phyloP scores from a whole-genome alignment of 306 rosid genomes.

The Sphenostylis stenocarpa region DNA sequence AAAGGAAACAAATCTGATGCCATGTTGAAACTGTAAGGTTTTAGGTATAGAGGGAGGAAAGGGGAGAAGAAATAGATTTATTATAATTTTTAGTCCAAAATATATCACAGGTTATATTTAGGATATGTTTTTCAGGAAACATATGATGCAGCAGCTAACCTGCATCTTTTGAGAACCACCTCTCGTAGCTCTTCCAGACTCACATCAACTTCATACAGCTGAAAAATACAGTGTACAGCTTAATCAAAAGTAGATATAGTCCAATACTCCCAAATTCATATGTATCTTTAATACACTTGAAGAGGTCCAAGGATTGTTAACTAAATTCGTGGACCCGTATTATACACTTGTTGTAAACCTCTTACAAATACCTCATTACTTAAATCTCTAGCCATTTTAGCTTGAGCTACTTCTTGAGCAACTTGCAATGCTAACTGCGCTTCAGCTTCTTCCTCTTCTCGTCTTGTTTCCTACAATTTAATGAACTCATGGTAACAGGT shows the following conservation, averaged over 20 bases:
- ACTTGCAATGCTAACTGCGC: conserved; percentile 65
- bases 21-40: not conserved
- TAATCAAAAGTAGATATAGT: not conserved
- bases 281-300: conserved; percentile 3
- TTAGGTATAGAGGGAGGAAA: not conserved
- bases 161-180: conserved; percentile 78
- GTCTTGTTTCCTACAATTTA: conserved; percentile 69
- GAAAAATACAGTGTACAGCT: conserved; percentile 39
- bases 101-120: not conserved
- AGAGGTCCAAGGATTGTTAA: not conserved
- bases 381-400: conserved; percentile 76
- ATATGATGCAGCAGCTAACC: conserved; percentile 46
- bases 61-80: not conserved
- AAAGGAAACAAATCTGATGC: not conserved
- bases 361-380: conserved; percentile 62
- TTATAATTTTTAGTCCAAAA: not conserved
- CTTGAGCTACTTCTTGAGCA: conserved; percentile 85
- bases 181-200: conserved; percentile 80
- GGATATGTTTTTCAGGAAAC: not conserved
- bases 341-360: conserved; percentile 24
- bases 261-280: not conserved
- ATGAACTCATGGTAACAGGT: conserved; percentile 22
- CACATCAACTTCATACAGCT: conserved; percentile 72
- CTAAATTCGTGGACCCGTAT: not conserved
- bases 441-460: conserved; percentile 83